Conservation (phyloP, 1,284 basidiomycete species). For the Xerocomus minutiporus region DNA sequence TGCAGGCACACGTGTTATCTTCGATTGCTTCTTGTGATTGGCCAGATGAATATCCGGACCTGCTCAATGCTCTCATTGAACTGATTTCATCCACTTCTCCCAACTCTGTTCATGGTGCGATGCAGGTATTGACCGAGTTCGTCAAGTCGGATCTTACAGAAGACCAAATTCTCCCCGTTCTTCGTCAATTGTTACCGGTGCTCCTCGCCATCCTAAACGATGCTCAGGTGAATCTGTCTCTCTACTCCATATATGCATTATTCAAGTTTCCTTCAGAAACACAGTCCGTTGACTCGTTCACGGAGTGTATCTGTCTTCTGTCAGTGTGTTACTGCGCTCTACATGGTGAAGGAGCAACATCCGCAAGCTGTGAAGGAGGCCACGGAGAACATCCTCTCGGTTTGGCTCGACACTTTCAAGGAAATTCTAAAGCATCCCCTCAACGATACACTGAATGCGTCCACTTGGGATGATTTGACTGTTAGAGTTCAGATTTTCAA, state of each 20-base stretch:
- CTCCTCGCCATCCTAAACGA: constrained; percentile 80
- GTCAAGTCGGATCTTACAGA: constrained; percentile 87
- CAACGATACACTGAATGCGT: constrained; percentile 51
- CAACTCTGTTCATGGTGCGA: constrained; percentile 84
- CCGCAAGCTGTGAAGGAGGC: constrained; percentile 84
- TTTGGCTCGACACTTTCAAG: constrained; percentile 86
- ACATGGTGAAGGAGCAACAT: constrained; percentile 92
- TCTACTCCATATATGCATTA: neutral
- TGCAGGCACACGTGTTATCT: constrained; percentile 78
- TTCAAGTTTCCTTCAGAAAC: constrained; percentile 42
- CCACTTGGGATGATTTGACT: constrained; percentile 74
- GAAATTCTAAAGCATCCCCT: constrained; percentile 66
- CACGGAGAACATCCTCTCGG: constrained; percentile 73
- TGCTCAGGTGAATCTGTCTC: constrained; percentile 49
- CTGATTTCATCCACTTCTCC: constrained; percentile 71
- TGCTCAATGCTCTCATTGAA: constrained; percentile 67
- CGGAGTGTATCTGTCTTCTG: constrained; percentile 86
- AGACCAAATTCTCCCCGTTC: constrained; percentile 86
- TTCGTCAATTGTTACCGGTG: constrained; percentile 79
- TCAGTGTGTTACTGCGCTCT: constrained; percentile 85
- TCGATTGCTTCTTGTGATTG: constrained; percentile 86
- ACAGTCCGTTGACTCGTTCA: constrained; percentile 76
- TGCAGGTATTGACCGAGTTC: constrained; percentile 91
- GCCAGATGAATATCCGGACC: constrained; percentile 89
- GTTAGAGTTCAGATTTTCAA: constrained; percentile 78